phyloP scores from a whole-genome alignment of 805 yeast genomes.

The Ascoidea rubescens region DNA sequence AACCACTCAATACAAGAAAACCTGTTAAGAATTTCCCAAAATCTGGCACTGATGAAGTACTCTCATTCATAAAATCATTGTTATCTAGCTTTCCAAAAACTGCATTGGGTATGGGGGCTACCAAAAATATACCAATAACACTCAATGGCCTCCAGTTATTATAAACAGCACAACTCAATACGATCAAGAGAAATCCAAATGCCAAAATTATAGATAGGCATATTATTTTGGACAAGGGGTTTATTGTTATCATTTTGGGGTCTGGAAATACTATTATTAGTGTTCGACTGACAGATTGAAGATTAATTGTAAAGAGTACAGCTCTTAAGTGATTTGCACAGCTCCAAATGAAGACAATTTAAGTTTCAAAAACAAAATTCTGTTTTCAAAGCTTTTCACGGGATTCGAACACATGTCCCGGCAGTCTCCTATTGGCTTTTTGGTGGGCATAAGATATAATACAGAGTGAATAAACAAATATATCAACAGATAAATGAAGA shows the following conservation, averaged over 20 bases:
- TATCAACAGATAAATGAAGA: too few species aligned
- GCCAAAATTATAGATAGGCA: conserved; percentile 28
- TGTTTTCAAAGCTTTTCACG: too few species aligned
- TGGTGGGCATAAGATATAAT: too few species aligned
- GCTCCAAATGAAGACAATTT: too few species aligned
- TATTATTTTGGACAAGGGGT: not conserved
- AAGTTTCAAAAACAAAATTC: too few species aligned
- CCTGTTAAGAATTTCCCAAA: conserved; percentile 72
- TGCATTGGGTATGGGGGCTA: conserved; percentile 65
- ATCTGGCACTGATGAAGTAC: conserved; percentile 42
- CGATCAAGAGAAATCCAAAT: conserved; percentile 77
- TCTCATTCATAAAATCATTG: conserved; percentile 54
- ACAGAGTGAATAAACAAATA: too few species aligned
- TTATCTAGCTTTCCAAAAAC: conserved; percentile 31
- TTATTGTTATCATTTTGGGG: not conserved
- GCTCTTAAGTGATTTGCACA: too few species aligned
- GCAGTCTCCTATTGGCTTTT: too few species aligned
- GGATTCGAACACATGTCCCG: too few species aligned
- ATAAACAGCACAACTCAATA: conserved; percentile 76
- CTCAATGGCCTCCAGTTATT: conserved; percentile 86
- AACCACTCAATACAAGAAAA: conserved; percentile 59
- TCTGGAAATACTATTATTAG: too few species aligned
- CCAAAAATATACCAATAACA: conserved; percentile 30
- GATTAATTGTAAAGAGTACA: too few species aligned
- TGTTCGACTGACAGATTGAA: too few species aligned